Conservation (phyloP, 768 basidiomycete genomes). For the Clitopilus hobsonii region DNA sequence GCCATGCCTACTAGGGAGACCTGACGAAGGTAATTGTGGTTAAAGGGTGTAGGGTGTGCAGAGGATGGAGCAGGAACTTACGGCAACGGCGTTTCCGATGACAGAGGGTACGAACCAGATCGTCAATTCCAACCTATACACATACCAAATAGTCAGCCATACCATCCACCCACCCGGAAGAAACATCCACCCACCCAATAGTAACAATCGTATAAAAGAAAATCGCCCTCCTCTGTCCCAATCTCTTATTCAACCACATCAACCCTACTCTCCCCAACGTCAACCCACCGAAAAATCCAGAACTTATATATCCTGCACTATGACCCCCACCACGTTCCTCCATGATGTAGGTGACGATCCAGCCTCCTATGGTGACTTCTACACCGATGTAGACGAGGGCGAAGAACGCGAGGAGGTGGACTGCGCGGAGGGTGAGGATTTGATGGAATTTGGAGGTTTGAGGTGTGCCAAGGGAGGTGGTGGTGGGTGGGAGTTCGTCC, state of each 20-base stretch:
- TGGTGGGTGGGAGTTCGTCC: conserved; percentile 15
- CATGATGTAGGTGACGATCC: conserved; percentile 51
- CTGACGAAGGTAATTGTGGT: conserved; percentile 5
- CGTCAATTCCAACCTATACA: conserved; percentile 35
- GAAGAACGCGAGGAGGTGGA: conserved; percentile 44
- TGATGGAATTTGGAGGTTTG: conserved; percentile 43
- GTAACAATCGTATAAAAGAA: conserved; percentile 26
- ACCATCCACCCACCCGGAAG: neutral
- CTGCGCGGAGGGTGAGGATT: conserved; percentile 34
- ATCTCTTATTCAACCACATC: conserved; percentile 44
- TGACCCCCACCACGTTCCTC: conserved; percentile 39
- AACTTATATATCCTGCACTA: conserved; percentile 39
- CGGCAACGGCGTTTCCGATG: conserved; percentile 45
- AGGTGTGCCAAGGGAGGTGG: no score
- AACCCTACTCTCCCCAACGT: conserved; percentile 49
- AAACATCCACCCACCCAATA: conserved; percentile 20
- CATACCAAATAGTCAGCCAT: neutral
- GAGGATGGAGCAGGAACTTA: conserved; percentile 10
- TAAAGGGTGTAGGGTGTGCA: neutral
- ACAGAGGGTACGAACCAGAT: conserved; percentile 52
- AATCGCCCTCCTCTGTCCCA: conserved; percentile 20
- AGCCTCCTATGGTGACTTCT: conserved; percentile 50
- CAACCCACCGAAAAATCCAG: conserved; percentile 21
- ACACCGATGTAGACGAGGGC: conserved; percentile 44
- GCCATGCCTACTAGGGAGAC: conserved; percentile 44